Evolutionary conservation across 1,139 yeast genomes (phyloP), one percentile per base, ranked within the genome.

Genomic region (Petasospora fabianii): DNA sequence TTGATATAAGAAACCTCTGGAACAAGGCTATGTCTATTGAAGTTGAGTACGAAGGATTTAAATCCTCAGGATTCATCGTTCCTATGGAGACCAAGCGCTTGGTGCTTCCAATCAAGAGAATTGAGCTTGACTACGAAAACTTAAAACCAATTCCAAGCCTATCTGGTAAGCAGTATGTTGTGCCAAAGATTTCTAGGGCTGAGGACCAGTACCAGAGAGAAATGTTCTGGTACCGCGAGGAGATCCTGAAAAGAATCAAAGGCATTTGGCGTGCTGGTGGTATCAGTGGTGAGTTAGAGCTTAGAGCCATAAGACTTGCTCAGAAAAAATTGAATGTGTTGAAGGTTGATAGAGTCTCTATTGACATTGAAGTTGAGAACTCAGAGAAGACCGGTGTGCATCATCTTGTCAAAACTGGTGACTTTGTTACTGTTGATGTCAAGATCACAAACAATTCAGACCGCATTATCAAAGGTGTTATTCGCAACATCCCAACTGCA

Each of bases 221-320:
- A 47, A 64, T 75, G 6, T 92, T 88, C 59, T 92, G 98, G 98
- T 73, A 84, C 42, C 65, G 95, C 41, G 79, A 83, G 41, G 69
- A 71, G 40, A 58, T 92, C 3, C 62, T 92, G 39, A 69, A 71
- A 31, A 66, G 68, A 21, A 53, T 92, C 12, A 58, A 61, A 4
- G 96, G 95, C 2, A 50, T 60, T 2, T 90, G 97, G 97, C 56
- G 50, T 14, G 63, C 69, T 13, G 55, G 55, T 8, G 48, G 47
- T 11, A 57, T 84, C 35, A 38, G 53, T 1, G 96, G 96, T 1
- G 54, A 57, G 9, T 68, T 86, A 32, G 90, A 84, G 48, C 60
- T 86, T 30, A 66, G 96, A 32, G 75, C 78, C 15, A 67, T 87
- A 18, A 66, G 87, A 43, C 62, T 87, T 27, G 75, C 80, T 2